Evolutionary conservation across 2,329 filamentous ascomycete genomes (phyloP).

Genomic region (Mariannaea sp.): DNA sequence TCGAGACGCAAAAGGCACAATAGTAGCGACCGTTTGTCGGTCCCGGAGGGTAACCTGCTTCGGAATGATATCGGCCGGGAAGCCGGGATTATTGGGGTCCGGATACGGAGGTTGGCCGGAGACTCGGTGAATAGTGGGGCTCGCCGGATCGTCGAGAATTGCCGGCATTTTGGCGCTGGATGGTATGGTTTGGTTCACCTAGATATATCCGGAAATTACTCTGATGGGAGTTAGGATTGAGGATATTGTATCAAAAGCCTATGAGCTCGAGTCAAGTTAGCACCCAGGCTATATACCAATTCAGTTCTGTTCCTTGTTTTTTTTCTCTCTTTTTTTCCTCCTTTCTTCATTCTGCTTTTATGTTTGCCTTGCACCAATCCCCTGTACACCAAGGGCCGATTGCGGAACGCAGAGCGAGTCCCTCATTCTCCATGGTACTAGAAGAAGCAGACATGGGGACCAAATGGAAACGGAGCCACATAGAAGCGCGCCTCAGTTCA

Average conservation of each 20-base stretch:
- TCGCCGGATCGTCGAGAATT: slow-evolving; percentile 76
- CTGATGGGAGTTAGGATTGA: background rate
- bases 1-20: slow-evolving; percentile 80
- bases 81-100: slow-evolving; percentile 61
- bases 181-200: slow-evolving; percentile 2
- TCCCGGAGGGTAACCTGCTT: slow-evolving; percentile 83
- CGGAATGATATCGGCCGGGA: slow-evolving; percentile 71
- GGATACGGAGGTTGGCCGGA: slow-evolving; percentile 71
- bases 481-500: background rate
- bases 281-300: background rate
- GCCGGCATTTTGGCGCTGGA: slow-evolving; percentile 65
- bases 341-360: background rate
- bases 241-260: background rate
- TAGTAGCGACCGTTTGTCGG: slow-evolving; percentile 79
- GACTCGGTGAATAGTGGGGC: slow-evolving; percentile 71
- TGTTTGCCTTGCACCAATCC: background rate
- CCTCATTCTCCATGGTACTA: background rate
- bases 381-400: background rate
- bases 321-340: no score
- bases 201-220: background rate
- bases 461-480: background rate
- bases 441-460: background rate
- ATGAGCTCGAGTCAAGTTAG: background rate
- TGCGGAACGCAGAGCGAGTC: background rate
- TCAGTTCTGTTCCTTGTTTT: no score